Percentiles rank a stretch among this genome's conserved stretches.
Conservation (phyloP, 345 rosid genomes). For the Turnera subulata region DNA sequence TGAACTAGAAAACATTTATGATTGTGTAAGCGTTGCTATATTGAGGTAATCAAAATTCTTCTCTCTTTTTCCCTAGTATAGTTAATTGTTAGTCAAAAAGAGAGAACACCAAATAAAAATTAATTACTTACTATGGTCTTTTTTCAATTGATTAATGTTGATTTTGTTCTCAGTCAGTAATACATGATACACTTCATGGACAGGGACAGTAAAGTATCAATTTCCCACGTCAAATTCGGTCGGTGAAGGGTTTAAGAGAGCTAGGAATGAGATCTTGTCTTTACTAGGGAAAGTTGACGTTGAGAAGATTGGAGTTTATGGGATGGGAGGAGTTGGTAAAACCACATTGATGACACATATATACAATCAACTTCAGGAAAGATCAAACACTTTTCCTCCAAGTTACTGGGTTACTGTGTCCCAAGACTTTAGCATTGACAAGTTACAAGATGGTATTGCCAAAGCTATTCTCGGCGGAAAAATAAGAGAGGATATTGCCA, state of each 20-base stretch:
- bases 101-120: too few species aligned
- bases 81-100: too few species aligned
- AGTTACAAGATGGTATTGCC: background rate
- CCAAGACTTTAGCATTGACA: background rate
- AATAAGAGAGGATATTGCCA: background rate
- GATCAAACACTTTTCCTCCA: background rate
- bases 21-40: too few species aligned
- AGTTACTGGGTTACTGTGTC: background rate
- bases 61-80: too few species aligned
- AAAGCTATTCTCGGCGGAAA: background rate
- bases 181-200: too few species aligned
- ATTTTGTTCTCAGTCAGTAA: too few species aligned
- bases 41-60: too few species aligned
- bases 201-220: too few species aligned
- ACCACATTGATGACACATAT: background rate
- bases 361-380: background rate
- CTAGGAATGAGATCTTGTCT: background rate
- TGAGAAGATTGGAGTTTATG: background rate
- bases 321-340: background rate
- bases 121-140: too few species aligned
- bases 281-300: background rate
- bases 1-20: too few species aligned
- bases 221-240: background rate
- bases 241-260: background rate
- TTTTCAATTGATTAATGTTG: too few species aligned